Percentiles rank a stretch among this genome's conserved stretches.
These are phyloP conservation scores for Ambrosia trifida DNA, from an alignment of 129 eudicot genomes.

Conservation along the genomic window DNA sequence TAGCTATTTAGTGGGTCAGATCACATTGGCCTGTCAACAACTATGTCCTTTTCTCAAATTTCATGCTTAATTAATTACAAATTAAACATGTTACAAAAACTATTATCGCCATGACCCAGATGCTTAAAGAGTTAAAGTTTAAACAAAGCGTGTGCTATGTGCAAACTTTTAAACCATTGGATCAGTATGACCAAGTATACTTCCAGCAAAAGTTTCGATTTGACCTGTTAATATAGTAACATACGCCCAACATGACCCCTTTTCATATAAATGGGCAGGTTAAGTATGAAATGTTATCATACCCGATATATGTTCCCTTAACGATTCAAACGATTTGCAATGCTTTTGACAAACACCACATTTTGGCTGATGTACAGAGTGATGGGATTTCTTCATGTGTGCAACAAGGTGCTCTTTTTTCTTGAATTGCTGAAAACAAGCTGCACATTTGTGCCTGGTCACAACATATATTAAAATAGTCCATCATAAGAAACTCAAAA, in stretches of 20 bases:
- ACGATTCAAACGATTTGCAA: conserved; percentile 68
- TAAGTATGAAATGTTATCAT: conserved; percentile 10
- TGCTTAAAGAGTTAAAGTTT: not conserved
- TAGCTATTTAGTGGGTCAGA: not conserved
- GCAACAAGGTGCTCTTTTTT: conserved; percentile 67
- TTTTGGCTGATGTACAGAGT: conserved; percentile 70
- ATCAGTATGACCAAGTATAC: not conserved
- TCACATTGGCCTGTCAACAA: not conserved
- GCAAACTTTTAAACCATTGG: conserved; percentile 10
- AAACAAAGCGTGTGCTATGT: not conserved
- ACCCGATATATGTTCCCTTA: conserved; percentile 69
- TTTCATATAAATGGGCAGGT: not conserved
- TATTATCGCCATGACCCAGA: not conserved
- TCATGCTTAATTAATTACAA: not conserved
- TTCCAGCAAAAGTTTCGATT: not conserved
- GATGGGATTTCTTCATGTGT: conserved; percentile 62
- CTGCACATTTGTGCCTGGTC: conserved; percentile 65
- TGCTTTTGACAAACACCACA: conserved; percentile 70
- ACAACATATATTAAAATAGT: conserved; percentile 13
- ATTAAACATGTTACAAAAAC: not conserved
- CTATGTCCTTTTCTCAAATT: not conserved
- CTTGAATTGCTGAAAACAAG: conserved; percentile 65
- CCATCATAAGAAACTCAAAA: conserved; percentile 11
- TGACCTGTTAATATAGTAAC: not conserved
- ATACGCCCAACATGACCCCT: not conserved